A percentile compares a stretch with the other conserved stretches of the same genome.
phyloP scores from a whole-genome alignment of 371 early-diverging fungal genomes.

The Coemansia sp. region DNA sequence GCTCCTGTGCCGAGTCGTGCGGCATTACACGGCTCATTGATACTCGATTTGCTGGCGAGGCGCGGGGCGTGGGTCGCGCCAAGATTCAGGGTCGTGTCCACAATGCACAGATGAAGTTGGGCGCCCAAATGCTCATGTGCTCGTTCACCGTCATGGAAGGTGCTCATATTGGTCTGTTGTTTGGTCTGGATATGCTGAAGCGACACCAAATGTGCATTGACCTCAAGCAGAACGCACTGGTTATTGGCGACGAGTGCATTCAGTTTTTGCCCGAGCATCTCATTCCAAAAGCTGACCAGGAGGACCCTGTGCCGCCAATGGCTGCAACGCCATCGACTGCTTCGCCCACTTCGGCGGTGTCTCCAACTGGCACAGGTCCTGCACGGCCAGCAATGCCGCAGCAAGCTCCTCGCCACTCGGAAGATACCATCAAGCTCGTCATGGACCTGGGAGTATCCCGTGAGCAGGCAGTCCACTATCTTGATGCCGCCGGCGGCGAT shows the following conservation, averaged over 20 bases:
- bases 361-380: neutral
- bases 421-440: neutral
- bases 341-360: neutral
- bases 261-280: conserved; percentile 90
- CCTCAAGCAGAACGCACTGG: conserved; percentile 73
- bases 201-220: conserved; percentile 81
- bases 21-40: conserved; percentile 88
- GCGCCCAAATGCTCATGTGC: conserved; percentile 74
- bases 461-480: conserved; percentile 1
- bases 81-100: conserved; percentile 95
- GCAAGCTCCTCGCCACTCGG: neutral
- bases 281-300: conserved; percentile 63
- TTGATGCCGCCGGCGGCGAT: neutral
- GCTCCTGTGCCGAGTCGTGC: conserved; percentile 82
- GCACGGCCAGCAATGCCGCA: neutral
- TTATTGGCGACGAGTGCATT: conserved; percentile 80
- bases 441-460: conserved; percentile 1
- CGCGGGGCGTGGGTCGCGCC: conserved; percentile 93
- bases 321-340: conserved; percentile 8
- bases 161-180: conserved; percentile 85
- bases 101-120: conserved; percentile 79
- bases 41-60: conserved; percentile 85
- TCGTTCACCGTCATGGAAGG: conserved; percentile 94
- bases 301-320: conserved; percentile 9
- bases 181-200: conserved; percentile 90